Base-by-base conservation (phyloP, 768 basidiomycete species). In the Boletellus sp. region DNA sequence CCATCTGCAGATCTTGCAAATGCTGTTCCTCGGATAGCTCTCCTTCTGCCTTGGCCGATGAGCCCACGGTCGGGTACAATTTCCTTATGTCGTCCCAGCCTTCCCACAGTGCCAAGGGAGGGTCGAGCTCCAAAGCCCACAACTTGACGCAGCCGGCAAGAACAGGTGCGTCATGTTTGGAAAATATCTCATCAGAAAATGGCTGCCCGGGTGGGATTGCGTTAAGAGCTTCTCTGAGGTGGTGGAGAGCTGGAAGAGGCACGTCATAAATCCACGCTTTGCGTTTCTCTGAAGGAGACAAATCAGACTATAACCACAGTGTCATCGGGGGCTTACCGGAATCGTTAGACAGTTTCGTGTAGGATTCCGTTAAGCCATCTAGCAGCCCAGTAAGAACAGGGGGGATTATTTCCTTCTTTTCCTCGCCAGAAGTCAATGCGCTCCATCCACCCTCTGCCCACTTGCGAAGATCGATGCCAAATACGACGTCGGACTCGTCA, bases 181-280 rank as follows among this genome's bases (percentile, higher is more conserved):
- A 74, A 15, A 90, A 71, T 55, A 88, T 79, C 19, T 84, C 74
- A 11, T 69, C 55, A 6, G 78, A 69, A 26, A 81, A 72, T 38
- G 75, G 72, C 26, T 74, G 67, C 51, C 71, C 61, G 48, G 68
- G 65, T 7, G 79, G 84, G n/a, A 88, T 69, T 10, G 77, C 80
- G 63, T 96, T 95, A 46, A 97, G 73, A 6, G 77, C 76, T 68
- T 93, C 90, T 49, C 94, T 84, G 26, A 97, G 81, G 51, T 87
- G 86, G 59, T 98, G 94, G 15, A 88, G 79, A 22, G 83, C 81
- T 2, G 82, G 74, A 6, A 98, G 77, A 1, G 94, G 93, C 4
- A 90, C 88, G 59, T 97, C 92, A 68, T 96, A 98, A 47, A 97
- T 90, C 94, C 94, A 97, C 4, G 85, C 73, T 72, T 87, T 92